Evolutionary conservation across 352 stramenopile genomes (phyloP).

Genomic region (Halophytophthora batemanensis): DNA sequence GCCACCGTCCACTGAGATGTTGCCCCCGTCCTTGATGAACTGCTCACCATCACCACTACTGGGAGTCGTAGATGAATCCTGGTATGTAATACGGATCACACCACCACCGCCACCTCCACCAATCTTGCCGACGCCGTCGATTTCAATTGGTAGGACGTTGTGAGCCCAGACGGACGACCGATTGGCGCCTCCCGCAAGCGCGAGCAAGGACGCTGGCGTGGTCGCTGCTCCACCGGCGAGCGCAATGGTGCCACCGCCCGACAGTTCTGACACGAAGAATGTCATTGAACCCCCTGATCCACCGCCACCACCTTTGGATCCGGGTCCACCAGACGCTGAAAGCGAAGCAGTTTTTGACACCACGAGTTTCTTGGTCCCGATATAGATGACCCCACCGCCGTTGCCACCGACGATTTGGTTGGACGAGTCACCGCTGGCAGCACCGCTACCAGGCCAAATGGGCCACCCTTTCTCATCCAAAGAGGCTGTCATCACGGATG

Average conservation of each 20-base stretch:
- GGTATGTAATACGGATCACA: constrained; percentile 58
- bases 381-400: constrained; percentile 72
- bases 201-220: constrained; percentile 5
- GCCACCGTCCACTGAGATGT: constrained; percentile 40
- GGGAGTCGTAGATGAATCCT: constrained; percentile 14
- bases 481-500: constrained; percentile 2
- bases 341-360: constrained; percentile 43
- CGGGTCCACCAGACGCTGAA: constrained; percentile 47
- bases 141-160: constrained; percentile 4
- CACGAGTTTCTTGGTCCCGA: constrained; percentile 47
- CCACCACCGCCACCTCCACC: constrained; percentile 62
- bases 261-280: constrained; percentile 54
- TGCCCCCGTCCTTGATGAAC: constrained; percentile 59
- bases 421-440: constrained; percentile 43
- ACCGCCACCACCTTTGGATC: constrained; percentile 63
- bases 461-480: constrained; percentile 38
- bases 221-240: constrained; percentile 46
- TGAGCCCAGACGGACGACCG: constrained; percentile 34
- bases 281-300: constrained; percentile 66
- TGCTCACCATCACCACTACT: constrained; percentile 38
- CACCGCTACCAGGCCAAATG: constrained; percentile 66
- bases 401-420: constrained; percentile 56
- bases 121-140: constrained; percentile 25
- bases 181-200: constrained; percentile 9
- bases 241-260: constrained; percentile 57